These are phyloP conservation scores for Arctostaphylos glauca DNA, from an alignment of 148 eudicot species.

Conservation along the genomic window DNA sequence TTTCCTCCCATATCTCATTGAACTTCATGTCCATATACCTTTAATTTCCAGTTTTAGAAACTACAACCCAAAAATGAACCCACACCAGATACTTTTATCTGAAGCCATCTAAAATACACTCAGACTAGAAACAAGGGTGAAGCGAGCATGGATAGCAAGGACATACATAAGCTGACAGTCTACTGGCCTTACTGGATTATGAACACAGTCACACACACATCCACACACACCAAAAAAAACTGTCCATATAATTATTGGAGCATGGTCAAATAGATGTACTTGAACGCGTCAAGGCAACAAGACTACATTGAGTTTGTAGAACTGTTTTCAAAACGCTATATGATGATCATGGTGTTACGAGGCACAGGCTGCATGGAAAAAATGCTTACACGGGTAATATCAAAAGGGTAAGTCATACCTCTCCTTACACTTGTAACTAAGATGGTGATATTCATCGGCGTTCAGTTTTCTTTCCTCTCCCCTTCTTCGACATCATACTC, in stretches of 20 bases:
- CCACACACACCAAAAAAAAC: not conserved
- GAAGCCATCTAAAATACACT: not conserved
- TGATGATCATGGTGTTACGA: not conserved
- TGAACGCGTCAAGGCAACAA: not conserved
- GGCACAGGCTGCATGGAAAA: not conserved
- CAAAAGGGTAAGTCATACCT: not conserved
- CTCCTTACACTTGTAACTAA: not conserved
- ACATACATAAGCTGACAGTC: not conserved
- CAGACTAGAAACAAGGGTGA: not conserved
- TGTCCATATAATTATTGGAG: not conserved
- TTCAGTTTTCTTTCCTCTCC: conserved; percentile 10
- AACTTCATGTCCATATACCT: not conserved
- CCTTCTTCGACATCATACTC: conserved; percentile 30
- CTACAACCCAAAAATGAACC: not conserved
- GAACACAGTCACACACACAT: not conserved
- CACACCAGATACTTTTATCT: not conserved
- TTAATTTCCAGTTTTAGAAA: not conserved
- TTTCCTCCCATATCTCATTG: not conserved
- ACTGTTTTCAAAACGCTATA: not conserved
- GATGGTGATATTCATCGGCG: not conserved
- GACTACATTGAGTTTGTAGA: not conserved
- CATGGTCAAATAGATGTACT: not conserved
- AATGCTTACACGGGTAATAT: not conserved
- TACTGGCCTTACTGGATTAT: not conserved
- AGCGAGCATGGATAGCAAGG: not conserved